Evolutionary conservation across 2,329 filamentous ascomycete species (phyloP).

Genomic region (Tolypocladium inflatum): DNA sequence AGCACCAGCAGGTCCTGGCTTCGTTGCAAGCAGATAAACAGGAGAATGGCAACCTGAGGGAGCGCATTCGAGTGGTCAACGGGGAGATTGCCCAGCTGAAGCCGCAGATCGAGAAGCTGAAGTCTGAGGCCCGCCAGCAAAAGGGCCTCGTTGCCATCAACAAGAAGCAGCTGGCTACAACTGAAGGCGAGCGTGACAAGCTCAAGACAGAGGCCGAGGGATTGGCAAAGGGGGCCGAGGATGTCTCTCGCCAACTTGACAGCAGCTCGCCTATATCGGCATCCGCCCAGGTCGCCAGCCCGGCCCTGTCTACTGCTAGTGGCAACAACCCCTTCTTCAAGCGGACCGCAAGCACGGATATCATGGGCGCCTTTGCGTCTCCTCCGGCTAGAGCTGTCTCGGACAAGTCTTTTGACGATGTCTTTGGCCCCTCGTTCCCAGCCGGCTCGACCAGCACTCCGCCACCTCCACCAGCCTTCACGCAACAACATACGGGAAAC

Average conservation of each 20-base stretch:
- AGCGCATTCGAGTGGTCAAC: conserved; percentile 77
- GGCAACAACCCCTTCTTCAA: conserved; percentile 95
- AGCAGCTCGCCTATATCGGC: conserved; percentile 38
- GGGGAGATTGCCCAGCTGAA: conserved; percentile 75
- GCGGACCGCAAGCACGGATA: conserved; percentile 51
- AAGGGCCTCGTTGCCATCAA: conserved; percentile 96
- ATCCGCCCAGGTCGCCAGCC: conserved; percentile 53
- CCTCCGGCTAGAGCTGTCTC: conserved; percentile 37
- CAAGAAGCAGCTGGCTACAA: conserved; percentile 91
- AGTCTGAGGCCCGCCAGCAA: conserved; percentile 84
- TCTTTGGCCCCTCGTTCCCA: conserved; percentile 66
- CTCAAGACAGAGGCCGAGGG: conserved; percentile 70
- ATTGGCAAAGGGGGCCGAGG: conserved; percentile 53
- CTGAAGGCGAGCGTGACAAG: conserved; percentile 81
- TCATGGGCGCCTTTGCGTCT: conserved; percentile 44
- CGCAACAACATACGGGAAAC: conserved; percentile 48
- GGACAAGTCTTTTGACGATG: conserved; percentile 72
- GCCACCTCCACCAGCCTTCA: conserved; percentile 29
- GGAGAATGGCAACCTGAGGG: conserved; percentile 78
- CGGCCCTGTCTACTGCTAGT: conserved; percentile 57
- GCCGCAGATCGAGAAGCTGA: conserved; percentile 86
- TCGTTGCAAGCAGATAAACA: conserved; percentile 79
- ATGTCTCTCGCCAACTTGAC: conserved; percentile 42
- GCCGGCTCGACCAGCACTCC: conserved; percentile 31
- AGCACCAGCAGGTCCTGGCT: conserved; percentile 67